These are phyloP conservation scores for Nakazawaea ambrosiae DNA, from an alignment of 805 yeast species.

Conservation along the genomic window DNA sequence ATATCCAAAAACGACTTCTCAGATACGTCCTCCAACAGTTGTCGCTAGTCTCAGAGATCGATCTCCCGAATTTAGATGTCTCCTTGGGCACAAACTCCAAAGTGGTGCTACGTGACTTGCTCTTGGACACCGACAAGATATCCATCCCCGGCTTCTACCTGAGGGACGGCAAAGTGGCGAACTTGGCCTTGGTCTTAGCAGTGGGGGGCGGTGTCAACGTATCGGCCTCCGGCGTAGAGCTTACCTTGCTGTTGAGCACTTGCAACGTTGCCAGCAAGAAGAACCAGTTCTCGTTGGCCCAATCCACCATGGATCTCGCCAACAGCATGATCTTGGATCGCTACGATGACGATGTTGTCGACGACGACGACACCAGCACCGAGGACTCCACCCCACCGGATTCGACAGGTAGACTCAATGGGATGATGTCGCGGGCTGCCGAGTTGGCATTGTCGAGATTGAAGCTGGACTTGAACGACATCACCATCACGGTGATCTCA, in stretches of 20 bases:
- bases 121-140: constrained; percentile 66
- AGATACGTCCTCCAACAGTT: constrained; percentile 77
- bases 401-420: constrained; percentile 32
- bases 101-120: constrained; percentile 52
- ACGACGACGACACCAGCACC: constrained; percentile 20
- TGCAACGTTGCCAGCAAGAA: constrained; percentile 11
- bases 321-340: constrained; percentile 45
- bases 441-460: constrained; percentile 62
- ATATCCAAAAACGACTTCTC: constrained; percentile 74
- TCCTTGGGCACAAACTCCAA: constrained; percentile 48
- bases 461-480: constrained; percentile 39
- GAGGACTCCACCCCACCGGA: background rate
- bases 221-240: constrained; percentile 46
- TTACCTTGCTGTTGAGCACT: constrained; percentile 33
- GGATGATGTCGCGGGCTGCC: constrained; percentile 55
- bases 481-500: constrained; percentile 41
- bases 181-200: constrained; percentile 50
- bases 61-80: constrained; percentile 75
- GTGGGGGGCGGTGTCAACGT: constrained; percentile 67
- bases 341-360: constrained; percentile 21
- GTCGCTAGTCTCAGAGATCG: constrained; percentile 74
- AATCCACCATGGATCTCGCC: constrained; percentile 72
- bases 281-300: constrained; percentile 46
- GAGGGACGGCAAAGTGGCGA: constrained; percentile 52
- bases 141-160: constrained; percentile 57